Conservation (phyloP, 768 basidiomycete species). For the Leucogyrophana mollusca region DNA sequence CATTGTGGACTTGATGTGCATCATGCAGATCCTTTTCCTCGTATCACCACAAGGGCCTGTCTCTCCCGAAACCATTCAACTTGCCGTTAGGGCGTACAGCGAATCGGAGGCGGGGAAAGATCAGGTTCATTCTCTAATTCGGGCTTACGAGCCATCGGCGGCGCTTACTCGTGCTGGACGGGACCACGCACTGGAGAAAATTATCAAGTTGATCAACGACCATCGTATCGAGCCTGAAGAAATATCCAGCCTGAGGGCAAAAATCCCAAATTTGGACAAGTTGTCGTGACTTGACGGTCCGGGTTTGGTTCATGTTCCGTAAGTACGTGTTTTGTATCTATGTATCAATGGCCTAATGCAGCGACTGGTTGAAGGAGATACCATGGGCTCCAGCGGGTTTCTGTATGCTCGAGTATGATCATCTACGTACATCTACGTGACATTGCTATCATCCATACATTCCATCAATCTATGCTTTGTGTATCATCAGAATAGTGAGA, state of each 20-base stretch:
- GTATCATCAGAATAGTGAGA: no score
- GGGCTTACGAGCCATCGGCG: background rate
- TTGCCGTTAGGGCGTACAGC: conserved; percentile 1
- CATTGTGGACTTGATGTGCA: conserved; percentile 24
- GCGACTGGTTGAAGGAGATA: no score
- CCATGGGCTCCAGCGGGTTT: no score
- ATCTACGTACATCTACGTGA: no score
- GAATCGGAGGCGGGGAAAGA: conserved; percentile 3
- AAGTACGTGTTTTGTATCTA: no score
- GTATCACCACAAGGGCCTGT: conserved; percentile 3
- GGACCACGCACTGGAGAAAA: conserved; percentile 4
- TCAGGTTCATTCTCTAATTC: conserved; percentile 2
- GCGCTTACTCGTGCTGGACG: background rate
- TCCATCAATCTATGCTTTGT: no score
- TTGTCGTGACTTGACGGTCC: no score
- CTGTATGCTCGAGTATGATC: no score
- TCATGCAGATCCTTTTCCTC: conserved; percentile 19
- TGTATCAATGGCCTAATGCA: no score
- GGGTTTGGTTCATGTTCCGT: no score
- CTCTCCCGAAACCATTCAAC: conserved; percentile 3
- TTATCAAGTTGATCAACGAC: conserved; percentile 1
- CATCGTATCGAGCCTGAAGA: conserved; percentile 6
- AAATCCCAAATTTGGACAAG: no score
- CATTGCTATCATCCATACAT: no score
- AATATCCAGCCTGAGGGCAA: conserved; percentile 1